A percentile compares a stretch with the other conserved stretches of the same genome.
phyloP scores from a whole-genome alignment of 495 filamentous ascomycete species.

The Jackrogersella multiformis region DNA sequence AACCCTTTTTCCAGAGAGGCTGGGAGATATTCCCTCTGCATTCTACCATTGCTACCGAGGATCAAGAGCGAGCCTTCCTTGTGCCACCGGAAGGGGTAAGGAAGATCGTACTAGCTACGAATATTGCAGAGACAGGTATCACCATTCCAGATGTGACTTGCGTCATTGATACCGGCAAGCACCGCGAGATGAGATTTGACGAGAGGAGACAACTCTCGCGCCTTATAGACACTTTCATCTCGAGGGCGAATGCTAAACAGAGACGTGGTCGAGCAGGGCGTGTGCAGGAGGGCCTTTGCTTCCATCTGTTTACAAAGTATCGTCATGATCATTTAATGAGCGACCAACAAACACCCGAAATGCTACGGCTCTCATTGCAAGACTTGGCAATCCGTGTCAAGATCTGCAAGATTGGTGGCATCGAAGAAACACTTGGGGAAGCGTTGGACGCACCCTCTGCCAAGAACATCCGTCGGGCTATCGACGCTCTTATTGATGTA shows the following conservation, averaged over 20 bases:
- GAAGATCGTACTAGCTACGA: conserved; percentile 95
- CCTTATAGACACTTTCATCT: conserved; percentile 91
- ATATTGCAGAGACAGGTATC: conserved; percentile 97
- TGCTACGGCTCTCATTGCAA: conserved; percentile 91
- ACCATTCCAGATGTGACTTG: conserved; percentile 97
- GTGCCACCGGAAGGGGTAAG: conserved; percentile 80
- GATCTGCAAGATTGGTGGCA: conserved; percentile 91
- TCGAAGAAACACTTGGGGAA: conserved; percentile 87
- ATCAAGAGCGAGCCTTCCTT: conserved; percentile 90
- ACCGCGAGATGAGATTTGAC: conserved; percentile 96
- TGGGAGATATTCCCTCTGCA: conserved; percentile 91
- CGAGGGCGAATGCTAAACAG: conserved; percentile 92
- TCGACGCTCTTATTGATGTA: conserved; percentile 92
- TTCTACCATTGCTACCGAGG: conserved; percentile 94
- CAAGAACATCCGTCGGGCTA: conserved; percentile 89
- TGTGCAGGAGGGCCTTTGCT: conserved; percentile 92
- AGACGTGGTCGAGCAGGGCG: conserved; percentile 93
- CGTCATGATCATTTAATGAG: conserved; percentile 82
- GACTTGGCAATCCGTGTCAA: conserved; percentile 96
- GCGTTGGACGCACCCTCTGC: conserved; percentile 89
- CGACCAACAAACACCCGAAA: conserved; percentile 93
- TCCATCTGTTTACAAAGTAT: conserved; percentile 90
- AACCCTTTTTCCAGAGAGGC: conserved; percentile 69
- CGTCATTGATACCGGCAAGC: conserved; percentile 93
- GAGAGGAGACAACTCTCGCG: conserved; percentile 89